These are phyloP conservation scores for Penicillium sp. DNA, from an alignment of 2,329 filamentous ascomycete species.

Conservation along the genomic window DNA sequence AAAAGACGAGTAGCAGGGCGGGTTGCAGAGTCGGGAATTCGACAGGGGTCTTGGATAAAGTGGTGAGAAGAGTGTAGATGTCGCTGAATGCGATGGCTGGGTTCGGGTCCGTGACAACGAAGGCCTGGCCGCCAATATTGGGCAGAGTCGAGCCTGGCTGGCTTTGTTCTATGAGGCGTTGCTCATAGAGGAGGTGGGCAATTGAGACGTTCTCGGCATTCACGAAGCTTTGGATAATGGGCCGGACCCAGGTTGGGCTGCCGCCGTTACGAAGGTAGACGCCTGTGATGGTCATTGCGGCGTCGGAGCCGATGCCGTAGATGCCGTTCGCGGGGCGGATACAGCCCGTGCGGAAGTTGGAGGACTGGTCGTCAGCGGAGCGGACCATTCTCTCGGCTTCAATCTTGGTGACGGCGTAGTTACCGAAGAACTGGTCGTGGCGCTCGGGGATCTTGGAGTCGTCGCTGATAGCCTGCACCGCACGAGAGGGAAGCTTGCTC, in stretches of 20 bases:
- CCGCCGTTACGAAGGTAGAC: conserved; percentile 39
- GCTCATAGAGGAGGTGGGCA: conserved; percentile 55
- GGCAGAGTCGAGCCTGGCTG: conserved; percentile 19
- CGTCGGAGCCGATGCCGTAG: conserved; percentile 51
- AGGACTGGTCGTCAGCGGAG: conserved; percentile 37
- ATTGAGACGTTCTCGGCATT: conserved; percentile 54
- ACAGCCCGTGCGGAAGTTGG: conserved; percentile 52
- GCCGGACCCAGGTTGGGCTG: conserved; percentile 45
- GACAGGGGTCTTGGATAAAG: conserved; percentile 30
- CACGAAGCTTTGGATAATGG: conserved; percentile 52
- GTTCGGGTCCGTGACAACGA: conserved; percentile 52
- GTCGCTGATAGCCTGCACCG: conserved; percentile 49
- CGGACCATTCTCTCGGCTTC: conserved; percentile 54
- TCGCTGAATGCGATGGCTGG: conserved; percentile 40
- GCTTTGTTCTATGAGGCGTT: conserved; percentile 45
- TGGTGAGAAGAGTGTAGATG: conserved; percentile 31
- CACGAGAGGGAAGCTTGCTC: conserved; percentile 39
- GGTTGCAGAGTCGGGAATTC: conserved; percentile 26
- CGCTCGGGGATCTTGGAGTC: conserved; percentile 40
- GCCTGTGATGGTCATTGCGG: conserved; percentile 37
- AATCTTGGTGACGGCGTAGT: conserved; percentile 54
- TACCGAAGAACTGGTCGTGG: conserved; percentile 45
- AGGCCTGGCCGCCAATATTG: conserved; percentile 47
- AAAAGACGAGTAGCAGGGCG: conserved; percentile 28
- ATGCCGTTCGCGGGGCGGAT: conserved; percentile 56